A percentile compares a stretch with the other conserved stretches of the same genome.
Conservation (phyloP, 768 basidiomycete genomes). For the Collybia mongolica region DNA sequence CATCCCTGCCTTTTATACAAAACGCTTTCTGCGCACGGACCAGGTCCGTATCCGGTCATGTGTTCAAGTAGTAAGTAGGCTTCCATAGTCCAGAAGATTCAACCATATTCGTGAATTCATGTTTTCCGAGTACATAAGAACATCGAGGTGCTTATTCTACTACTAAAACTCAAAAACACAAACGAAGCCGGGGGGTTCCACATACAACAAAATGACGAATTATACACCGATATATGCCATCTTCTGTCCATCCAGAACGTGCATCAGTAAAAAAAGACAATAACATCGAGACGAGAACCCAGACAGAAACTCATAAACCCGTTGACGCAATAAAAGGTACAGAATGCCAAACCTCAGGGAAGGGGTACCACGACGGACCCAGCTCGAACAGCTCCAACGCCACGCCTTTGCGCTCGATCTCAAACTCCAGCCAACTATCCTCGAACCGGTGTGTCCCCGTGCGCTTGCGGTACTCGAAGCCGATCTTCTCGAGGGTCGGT, state of each 20-base stretch:
- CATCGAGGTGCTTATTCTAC: too few species aligned
- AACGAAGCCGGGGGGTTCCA: too few species aligned
- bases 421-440: conserved; percentile 40
- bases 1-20: not conserved
- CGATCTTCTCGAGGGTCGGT: conserved; percentile 28
- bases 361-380: conserved; percentile 36
- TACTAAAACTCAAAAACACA: too few species aligned
- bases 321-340: conserved; percentile 8
- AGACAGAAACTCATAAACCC: not conserved
- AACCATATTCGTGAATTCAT: too few species aligned
- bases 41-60: not conserved
- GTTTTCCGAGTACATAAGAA: too few species aligned
- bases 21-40: not conserved
- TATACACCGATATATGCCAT: too few species aligned
- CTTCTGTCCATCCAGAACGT: too few species aligned
- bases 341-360: conserved; percentile 38
- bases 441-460: conserved; percentile 38
- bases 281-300: not conserved
- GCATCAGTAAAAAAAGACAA: not conserved
- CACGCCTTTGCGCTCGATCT: conserved; percentile 4
- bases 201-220: too few species aligned
- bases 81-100: too few species aligned
- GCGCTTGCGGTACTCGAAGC: conserved; percentile 40
- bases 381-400: conserved; percentile 25
- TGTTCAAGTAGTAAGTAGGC: too few species aligned